Evolutionary conservation across 352 stramenopile genomes (phyloP).

Genomic region (Pythium vanterpoolii): DNA sequence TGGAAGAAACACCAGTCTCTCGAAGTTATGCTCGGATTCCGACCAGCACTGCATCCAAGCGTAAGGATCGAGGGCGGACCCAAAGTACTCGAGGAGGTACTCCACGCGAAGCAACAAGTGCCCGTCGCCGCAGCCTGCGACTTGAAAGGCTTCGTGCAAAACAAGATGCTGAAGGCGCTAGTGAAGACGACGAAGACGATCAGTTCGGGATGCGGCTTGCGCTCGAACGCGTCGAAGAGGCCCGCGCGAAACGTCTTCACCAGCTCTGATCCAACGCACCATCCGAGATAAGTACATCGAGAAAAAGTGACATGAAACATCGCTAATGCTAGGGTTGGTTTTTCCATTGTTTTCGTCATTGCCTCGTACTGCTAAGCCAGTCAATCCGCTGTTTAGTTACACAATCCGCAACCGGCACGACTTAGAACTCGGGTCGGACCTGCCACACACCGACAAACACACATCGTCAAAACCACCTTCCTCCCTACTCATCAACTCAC

Average conservation of each 20-base stretch:
- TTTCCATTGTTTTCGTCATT: background rate
- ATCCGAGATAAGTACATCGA: background rate
- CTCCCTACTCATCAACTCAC: background rate
- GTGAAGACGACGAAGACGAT: conserved; percentile 9
- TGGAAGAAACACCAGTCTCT: background rate
- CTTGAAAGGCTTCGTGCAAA: conserved; percentile 1
- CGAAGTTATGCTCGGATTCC: background rate
- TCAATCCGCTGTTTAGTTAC: background rate
- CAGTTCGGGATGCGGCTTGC: conserved; percentile 27
- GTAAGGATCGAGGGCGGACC: background rate
- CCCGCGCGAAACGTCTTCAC: conserved; percentile 42
- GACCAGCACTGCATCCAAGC: background rate
- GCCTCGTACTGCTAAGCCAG: background rate
- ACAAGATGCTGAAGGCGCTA: conserved; percentile 2
- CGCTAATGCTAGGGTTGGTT: background rate
- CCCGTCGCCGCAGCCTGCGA: conserved; percentile 6
- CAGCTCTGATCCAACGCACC: conserved; percentile 10
- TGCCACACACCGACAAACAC: conserved; percentile 1
- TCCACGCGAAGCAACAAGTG: background rate
- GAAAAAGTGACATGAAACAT: background rate
- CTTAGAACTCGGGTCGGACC: conserved; percentile 20
- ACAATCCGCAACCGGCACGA: background rate
- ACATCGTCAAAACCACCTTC: background rate
- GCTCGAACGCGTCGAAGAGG: conserved; percentile 38
- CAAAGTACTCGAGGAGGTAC: background rate